Base-by-base conservation (phyloP, 441 rosid genomes). In the Viola pubescens region DNA sequence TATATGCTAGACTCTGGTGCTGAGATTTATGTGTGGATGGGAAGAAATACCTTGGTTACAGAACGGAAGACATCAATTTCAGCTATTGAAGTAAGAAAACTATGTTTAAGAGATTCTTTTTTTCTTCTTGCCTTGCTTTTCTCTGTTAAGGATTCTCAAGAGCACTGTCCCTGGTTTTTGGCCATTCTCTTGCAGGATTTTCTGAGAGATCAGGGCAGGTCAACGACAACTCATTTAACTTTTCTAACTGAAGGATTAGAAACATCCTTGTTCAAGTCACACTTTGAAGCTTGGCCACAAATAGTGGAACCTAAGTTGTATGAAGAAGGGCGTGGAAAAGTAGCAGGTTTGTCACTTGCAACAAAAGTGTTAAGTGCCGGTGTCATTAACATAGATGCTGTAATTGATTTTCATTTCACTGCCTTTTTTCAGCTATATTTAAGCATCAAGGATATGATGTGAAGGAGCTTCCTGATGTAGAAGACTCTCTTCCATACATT, bases 321-420 rank as follows among this genome's bases (percentile, higher is more conserved):
- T 69, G 91, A 88, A 56, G 95, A 88, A 64, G 98, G 98, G 59
- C 79, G 96, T 74, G 95, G 76, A 70, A 88, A 87, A 87, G 98
- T 91, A 64, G 98, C 98, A 81, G 98, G 98, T 91, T 55, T 44
- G 78, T 70, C 65, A 47, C 63, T 16, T 52, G 55, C 42, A 13
- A 51, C 7, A 59, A 68, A 62, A 72, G 52, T 65, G 37, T 68
- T 52, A 47, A 56, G 39, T 41, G 26, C 39, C 40, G 45, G 55
- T 61, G 6, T 13, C 48, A 38, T 37, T 43, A 7, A 12, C 65
- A 37, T 56, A 19, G 6, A 9, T 37, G 45, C 42, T 44, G 9
- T 51, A 12, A 11, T 38, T 37, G 56, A 38, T 61, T 68, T 70
- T 54, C 54, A 12, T 45, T 55, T 67, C 60, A 52, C 56, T 65